Conservation (phyloP, 257 asterid genomes). For the Primulina tabacum region DNA sequence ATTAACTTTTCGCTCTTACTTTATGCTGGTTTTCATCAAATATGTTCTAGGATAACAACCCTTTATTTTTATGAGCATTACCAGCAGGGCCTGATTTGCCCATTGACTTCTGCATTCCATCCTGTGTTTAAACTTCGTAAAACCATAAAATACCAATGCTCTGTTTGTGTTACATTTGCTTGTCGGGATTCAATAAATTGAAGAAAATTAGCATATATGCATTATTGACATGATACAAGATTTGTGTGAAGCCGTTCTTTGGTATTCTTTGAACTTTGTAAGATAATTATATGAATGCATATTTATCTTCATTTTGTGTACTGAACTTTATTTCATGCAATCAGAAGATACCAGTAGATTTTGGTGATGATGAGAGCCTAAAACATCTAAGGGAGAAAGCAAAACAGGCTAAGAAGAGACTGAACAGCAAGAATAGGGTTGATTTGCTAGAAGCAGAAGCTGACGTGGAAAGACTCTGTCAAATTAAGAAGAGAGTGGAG, state of each 20-base stretch:
- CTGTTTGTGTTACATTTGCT: not conserved
- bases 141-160: not conserved
- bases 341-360: constrained; percentile 59
- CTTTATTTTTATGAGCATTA: not conserved
- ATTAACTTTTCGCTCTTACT: constrained; percentile 13
- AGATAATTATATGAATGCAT: not conserved
- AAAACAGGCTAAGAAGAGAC: constrained; percentile 53
- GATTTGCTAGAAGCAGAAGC: constrained; percentile 45
- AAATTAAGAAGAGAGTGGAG: constrained; percentile 61
- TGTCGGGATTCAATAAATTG: not conserved
- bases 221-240: not conserved
- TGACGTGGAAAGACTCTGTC: constrained; percentile 75
- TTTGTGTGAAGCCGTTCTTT: not conserved
- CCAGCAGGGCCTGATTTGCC: not conserved
- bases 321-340: constrained; percentile 1
- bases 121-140: not conserved
- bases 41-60: not conserved
- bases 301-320: not conserved
- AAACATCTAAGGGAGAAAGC: constrained; percentile 66
- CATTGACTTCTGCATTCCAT: not conserved
- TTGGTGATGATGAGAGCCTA: constrained; percentile 71
- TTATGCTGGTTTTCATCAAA: not conserved
- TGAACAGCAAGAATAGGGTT: constrained; percentile 32
- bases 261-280: not conserved
- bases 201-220: not conserved